Evolutionary conservation across 331 rosid genomes (phyloP), one percentile per base, ranked within the genome.

Genomic region (Phaseolus coccineus): DNA sequence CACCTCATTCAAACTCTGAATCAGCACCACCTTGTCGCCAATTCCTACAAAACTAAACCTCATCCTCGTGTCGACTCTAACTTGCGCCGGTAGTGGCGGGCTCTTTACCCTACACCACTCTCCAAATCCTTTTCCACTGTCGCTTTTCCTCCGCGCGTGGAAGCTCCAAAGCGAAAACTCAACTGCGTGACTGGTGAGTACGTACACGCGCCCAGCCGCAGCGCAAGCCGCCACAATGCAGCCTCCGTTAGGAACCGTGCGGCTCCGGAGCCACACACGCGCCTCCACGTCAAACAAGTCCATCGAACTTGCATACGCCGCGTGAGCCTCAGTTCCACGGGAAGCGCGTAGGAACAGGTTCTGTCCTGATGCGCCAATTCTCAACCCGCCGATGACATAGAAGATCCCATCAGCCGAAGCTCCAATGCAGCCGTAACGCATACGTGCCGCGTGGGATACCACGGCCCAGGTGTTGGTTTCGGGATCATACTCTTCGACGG

Each of bases 141-240:
- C 4, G 0, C 9, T 13, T 50, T 81, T 87, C 6, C 89, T 76
- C 13, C 84, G 71, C 0, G 83, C 88, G 40, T 88, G 78, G 51
- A 92, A 92, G 52, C 88, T 92, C 97, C 97, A 92, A 63, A 92
- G 90, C 0, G 92, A 87, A 0, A 87, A 87, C 81, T 92, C 95
- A 62, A 90, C 93, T 19, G 95, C 90, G 66, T 90, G 97, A 68
- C 97, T 92, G 0, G 97, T 79, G 55, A 92, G 84, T 55, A 82
- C 81, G 70, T 79, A 92, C 39, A 92, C 76, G 39, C 64, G 46
- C 1, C 91, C 90, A 0, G 62, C 85, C 0, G 85, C 89, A 0
- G 88, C 84, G 15, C 95, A 92, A 8, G 90, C 93, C 6, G 91
- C 97, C 82, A 92, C 95, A 27, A 88, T 89, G 35, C 97, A 92